A percentile compares a stretch with the other conserved stretches of the same genome.
These are phyloP conservation scores for Ganoderma boninense DNA, from an alignment of 1,284 basidiomycete genomes.

Conservation along the genomic window DNA sequence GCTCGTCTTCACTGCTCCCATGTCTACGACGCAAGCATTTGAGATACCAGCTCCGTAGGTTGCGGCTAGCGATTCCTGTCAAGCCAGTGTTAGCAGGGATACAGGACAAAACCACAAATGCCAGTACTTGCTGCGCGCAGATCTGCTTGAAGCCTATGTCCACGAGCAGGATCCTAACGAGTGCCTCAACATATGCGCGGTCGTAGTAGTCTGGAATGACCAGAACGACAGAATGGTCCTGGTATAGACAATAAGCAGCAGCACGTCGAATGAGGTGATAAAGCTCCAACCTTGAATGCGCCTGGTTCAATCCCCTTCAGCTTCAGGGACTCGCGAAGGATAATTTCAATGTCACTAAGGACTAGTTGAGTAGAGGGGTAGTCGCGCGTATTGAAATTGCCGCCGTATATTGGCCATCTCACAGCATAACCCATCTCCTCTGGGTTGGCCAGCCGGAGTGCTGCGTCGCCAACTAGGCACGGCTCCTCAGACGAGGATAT, in stretches of 20 bases:
- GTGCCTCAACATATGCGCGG: conserved; percentile 81
- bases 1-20: conserved; percentile 87
- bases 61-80: conserved; percentile 91
- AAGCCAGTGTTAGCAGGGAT: conserved; percentile 8
- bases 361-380: conserved; percentile 77
- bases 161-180: conserved; percentile 80
- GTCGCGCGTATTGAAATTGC: conserved; percentile 82
- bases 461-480: conserved; percentile 81
- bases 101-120: conserved; percentile 1
- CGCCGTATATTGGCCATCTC: conserved; percentile 81
- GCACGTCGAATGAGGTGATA: background rate
- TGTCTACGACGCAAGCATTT: conserved; percentile 94
- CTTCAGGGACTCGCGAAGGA: conserved; percentile 69
- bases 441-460: conserved; percentile 77
- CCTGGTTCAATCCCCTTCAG: conserved; percentile 64
- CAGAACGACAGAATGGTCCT: conserved; percentile 88
- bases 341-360: conserved; percentile 80
- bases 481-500: conserved; percentile 60
- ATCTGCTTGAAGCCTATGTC: conserved; percentile 93
- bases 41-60: conserved; percentile 96
- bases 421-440: conserved; percentile 70
- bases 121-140: conserved; percentile 84
- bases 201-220: conserved; percentile 96
- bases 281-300: conserved; percentile 65
- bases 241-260: background rate